A percentile compares a stretch with the other conserved stretches of the same genome.
phyloP scores from a whole-genome alignment of 305 asterid species.

The Nicotiana rustica region DNA sequence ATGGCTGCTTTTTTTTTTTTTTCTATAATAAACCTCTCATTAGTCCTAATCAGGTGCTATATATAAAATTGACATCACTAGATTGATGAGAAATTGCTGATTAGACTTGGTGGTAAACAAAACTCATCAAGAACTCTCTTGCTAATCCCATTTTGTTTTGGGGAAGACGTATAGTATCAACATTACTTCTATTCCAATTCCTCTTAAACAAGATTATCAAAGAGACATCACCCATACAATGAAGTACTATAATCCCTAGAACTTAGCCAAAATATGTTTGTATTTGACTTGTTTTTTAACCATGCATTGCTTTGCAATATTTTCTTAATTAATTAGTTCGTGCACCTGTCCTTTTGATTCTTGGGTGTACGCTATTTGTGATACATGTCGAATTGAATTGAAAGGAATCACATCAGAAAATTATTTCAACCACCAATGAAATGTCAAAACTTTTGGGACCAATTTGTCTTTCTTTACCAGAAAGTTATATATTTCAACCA shows the following conservation, averaged over 20 bases:
- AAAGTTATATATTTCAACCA: not conserved
- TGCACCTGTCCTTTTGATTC: constrained; percentile 3
- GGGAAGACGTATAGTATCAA: not conserved
- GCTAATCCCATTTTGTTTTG: constrained; percentile 3
- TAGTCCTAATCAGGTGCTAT: not conserved
- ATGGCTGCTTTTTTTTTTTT: not conserved
- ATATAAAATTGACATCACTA: not conserved
- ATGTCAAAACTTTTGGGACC: not conserved
- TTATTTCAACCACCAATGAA: not conserved
- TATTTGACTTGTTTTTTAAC: not conserved
- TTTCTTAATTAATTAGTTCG: not conserved
- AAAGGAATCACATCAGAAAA: not conserved
- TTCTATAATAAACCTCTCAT: not conserved
- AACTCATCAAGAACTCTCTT: not conserved
- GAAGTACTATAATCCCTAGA: no score
- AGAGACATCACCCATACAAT: no score
- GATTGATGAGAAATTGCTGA: not conserved
- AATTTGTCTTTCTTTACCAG: constrained; percentile 2
- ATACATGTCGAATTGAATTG: no score
- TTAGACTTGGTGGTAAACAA: not conserved
- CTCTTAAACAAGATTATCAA: no score
- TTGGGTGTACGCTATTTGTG: no score
- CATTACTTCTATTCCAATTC: no score
- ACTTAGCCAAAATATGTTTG: not conserved
- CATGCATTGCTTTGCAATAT: not conserved